These are phyloP conservation scores for Ilyonectria mors-panacis DNA, from an alignment of 2,329 filamentous ascomycete species.

Conservation along the genomic window DNA sequence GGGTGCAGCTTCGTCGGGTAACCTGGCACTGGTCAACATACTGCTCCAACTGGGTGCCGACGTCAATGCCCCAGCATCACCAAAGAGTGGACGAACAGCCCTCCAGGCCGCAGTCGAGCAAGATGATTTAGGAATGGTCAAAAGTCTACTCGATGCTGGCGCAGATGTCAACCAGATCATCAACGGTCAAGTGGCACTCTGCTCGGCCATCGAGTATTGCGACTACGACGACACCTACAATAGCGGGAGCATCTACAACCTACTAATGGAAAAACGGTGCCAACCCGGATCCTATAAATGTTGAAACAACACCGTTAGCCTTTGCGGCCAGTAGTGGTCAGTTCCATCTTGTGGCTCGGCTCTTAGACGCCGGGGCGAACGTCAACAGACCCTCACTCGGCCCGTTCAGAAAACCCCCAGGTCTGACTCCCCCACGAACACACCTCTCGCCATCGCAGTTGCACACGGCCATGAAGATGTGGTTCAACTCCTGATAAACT, in stretches of 20 bases:
- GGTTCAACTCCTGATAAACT: slow-evolving; percentile 48
- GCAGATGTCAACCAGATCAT: slow-evolving; percentile 10
- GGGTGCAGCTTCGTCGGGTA: background rate
- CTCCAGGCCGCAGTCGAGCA: background rate
- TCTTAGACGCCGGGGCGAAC: background rate
- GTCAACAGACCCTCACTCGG: background rate
- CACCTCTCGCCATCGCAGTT: background rate
- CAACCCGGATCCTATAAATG: background rate
- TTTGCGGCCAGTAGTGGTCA: fast-evolving
- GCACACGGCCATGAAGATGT: slow-evolving; percentile 39
- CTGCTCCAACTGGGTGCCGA: background rate
- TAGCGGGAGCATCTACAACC: background rate
- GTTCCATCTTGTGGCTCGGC: background rate
- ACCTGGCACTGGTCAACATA: background rate
- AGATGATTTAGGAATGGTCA: background rate
- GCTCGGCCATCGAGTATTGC: background rate
- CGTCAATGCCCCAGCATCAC: background rate
- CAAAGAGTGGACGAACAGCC: background rate
- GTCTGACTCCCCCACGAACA: background rate
- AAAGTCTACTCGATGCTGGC: slow-evolving; percentile 8
- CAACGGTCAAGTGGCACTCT: background rate
- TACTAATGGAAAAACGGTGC: background rate
- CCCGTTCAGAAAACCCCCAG: background rate
- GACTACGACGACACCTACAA: background rate
- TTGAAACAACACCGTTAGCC: background rate